Base-by-base conservation (phyloP, 2,329 filamentous ascomycete genomes). In the Bipolaris victoriae region DNA sequence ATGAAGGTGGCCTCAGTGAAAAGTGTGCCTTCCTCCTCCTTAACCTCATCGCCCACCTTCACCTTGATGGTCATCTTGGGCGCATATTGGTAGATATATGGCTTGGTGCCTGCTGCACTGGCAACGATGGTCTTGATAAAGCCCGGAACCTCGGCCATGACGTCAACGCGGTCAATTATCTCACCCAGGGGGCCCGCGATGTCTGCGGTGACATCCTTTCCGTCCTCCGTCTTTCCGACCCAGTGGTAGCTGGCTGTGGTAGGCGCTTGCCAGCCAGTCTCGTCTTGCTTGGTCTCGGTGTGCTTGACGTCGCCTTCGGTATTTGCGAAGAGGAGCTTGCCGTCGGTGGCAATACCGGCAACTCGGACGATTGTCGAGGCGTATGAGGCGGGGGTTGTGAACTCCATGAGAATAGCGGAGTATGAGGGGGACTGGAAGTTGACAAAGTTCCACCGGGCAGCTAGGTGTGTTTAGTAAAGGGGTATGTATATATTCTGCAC, bases 1-100 rank as follows among this genome's bases (percentile, higher is more conserved):
- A 99, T 96, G 81, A 98, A 99, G n/a, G 93, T 97, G 2, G 95
- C 92, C 80, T 99, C 95, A 55, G 86, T 87, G 79, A 96, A 96
- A 52, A 96, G 79, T 45, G 79, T 81, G 46, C 95, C 95, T 72
- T 92, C 82, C 77, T 98, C 94, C 16, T 83, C 82, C 60, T 88
- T 85, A 69, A 93, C 90, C 69, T 91, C 83, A 57, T 92, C 92
- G 47, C 90, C 92, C 62, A 94, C 83, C 78, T 93, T 95, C 67
- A 99, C 71, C 82, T 95, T 94, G 66, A 99, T 80, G 15, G 85
- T 86, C 55, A 91, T 83, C 70, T 86, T 86, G 56, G 90, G 89
- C 16, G 83, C 83, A 78, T 88, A 98, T 90, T 97, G 95, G 80
- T 97, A 99, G 69, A 99, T 98, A 77, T 97, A 99, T 5, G 95